Conservation (phyloP, 345 rosid species). For the Raphanus raphanistrum region DNA sequence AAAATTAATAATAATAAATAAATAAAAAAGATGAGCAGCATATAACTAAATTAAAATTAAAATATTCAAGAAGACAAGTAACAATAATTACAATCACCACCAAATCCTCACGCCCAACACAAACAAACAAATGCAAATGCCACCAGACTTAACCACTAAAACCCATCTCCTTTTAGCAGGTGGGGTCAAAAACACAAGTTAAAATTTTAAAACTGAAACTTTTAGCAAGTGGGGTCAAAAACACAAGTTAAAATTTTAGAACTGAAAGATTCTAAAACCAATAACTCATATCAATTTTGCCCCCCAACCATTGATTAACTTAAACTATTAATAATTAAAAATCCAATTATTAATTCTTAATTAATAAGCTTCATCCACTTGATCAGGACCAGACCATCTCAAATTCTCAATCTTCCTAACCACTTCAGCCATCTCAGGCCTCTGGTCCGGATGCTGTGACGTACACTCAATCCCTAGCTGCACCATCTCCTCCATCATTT, state of each 20-base stretch:
- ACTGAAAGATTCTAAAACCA: neutral
- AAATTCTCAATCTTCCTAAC: constrained; percentile 38
- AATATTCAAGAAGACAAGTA: constrained; percentile 4
- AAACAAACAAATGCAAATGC: constrained; percentile 27
- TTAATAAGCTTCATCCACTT: constrained; percentile 31
- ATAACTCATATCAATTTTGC: neutral
- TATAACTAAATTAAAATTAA: neutral
- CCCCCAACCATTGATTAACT: neutral
- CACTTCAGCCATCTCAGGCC: constrained; percentile 64
- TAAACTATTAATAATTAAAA: constrained; percentile 12
- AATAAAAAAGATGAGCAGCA: neutral
- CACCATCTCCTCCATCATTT: constrained; percentile 66
- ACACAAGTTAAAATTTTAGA: neutral
- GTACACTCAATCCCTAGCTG: constrained; percentile 69
- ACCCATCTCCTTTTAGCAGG: constrained; percentile 15
- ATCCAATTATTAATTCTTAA: constrained; percentile 1
- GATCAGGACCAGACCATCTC: constrained; percentile 21
- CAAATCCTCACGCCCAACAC: constrained; percentile 34
- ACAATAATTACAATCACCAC: constrained; percentile 36
- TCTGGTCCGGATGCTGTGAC: constrained; percentile 63
- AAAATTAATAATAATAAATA: neutral
- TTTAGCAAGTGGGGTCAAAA: constrained; percentile 25
- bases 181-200: constrained; percentile 15
- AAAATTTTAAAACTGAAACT: neutral
- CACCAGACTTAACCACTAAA: constrained; percentile 26